Evolutionary conservation across 768 basidiomycete genomes (phyloP).

Genomic region (Pulveroboletus sp.): DNA sequence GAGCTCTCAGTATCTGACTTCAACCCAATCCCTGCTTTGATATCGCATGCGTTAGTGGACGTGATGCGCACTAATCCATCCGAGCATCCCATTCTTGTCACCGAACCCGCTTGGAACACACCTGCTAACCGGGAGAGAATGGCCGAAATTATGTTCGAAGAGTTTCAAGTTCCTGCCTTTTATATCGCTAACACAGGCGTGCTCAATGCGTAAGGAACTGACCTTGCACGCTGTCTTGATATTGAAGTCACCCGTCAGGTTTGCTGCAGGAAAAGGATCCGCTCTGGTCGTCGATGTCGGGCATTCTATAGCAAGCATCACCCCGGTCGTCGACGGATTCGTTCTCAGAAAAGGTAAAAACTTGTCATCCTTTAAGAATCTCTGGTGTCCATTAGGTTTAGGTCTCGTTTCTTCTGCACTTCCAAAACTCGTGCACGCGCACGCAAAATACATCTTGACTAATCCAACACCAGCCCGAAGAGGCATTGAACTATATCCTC

Average conservation of each 20-base stretch:
- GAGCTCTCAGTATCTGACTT: constrained; percentile 63
- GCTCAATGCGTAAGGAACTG: constrained; percentile 71
- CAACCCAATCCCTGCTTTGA: constrained; percentile 61
- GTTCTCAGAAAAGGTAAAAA: constrained; percentile 85
- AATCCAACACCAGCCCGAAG: constrained; percentile 45
- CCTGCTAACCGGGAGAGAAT: constrained; percentile 88
- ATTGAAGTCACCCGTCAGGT: constrained; percentile 44
- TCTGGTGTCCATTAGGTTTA: constrained; percentile 27
- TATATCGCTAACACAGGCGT: constrained; percentile 96
- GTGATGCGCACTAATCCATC: constrained; percentile 71
- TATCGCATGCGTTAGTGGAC: constrained; percentile 70
- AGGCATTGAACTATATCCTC: constrained; percentile 69
- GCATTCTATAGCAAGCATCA: constrained; percentile 82
- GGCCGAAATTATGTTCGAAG: constrained; percentile 97
- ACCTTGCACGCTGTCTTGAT: not conserved
- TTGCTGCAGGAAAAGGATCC: constrained; percentile 96
- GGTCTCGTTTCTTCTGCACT: constrained; percentile 75
- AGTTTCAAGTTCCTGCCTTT: constrained; percentile 90
- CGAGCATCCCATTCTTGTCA: constrained; percentile 89
- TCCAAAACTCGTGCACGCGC: constrained; percentile 75
- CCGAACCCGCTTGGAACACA: constrained; percentile 97
- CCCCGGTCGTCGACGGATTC: constrained; percentile 96
- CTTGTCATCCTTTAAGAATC: not conserved
- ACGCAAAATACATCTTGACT: constrained; percentile 65
- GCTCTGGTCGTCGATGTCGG: constrained; percentile 95